Evolutionary conservation across 352 stramenopile genomes (phyloP), one percentile per base, ranked within the genome.

Genomic region (Elongisporangium senticosum): DNA sequence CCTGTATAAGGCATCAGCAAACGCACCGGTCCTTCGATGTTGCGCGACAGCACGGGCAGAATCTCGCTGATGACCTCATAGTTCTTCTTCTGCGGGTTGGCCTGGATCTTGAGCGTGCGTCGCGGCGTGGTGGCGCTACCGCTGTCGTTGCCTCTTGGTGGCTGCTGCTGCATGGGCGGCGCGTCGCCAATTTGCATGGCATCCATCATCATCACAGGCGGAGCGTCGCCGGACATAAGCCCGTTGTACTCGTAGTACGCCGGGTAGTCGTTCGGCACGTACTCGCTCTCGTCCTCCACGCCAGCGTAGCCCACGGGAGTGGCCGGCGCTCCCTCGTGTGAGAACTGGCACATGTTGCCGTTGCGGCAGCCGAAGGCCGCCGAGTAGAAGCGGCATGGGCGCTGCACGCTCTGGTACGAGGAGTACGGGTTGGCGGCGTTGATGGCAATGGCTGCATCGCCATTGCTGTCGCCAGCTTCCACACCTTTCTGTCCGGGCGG

Each of bases 61-160:
- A 92, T 87, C 64, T 90, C 83, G 53, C 78, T 86, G 58, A 90
- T 89, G 13, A 80, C 72, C 58, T 92, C 83, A 58, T 77, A 76
- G 53, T 83, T 81, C 20, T 79, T 83, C 58, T 84, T 87, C 21
- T 71, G 74, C 37, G 76, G 73, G 26, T 92, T 90, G 39, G 76
- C 67, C 58, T 90, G 78, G 51, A 90, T 87, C 49, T 88, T 76
- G 26, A 89, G 56, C 49, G 74, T 74, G 26, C 69, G 63, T 20
- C 77, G 65, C 0, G 67, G 58, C 0, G 14, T 22, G 17, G 61
- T 59, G 33, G 33, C 60, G 51, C 53, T 55, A 14, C 51, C 58
- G 14, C 24, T 55, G 8, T 33, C 22, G 7, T 43, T 19, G 43
- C 63, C 51, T 21, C 54, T 55, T 17, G 58, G 22, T 23, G 19